Base-by-base conservation (phyloP, 2,329 filamentous ascomycete genomes). In the Talaromyces sp. region DNA sequence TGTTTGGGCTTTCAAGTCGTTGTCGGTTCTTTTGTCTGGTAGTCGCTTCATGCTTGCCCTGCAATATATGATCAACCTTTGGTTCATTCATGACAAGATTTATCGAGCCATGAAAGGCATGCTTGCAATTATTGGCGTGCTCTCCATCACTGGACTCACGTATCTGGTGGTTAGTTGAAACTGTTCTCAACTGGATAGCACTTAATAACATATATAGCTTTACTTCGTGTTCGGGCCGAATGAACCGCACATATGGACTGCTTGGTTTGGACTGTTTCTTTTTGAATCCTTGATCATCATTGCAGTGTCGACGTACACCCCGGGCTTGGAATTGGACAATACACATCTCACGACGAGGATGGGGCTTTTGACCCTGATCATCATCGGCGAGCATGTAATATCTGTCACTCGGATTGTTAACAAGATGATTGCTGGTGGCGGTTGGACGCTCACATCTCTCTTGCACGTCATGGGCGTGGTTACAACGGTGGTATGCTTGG, bases 331-430 rank as follows among this genome's bases (percentile, higher is more conserved):
- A 59, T 86, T 89, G 68, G 81, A 84, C 62, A 78, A 82, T 60
- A 88, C 85, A 0, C 85, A 88, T 69, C 71, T 89, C 59, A 85
- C 86, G 67, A 84, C 86, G 67, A 81, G 87, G 10, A 83, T 89
- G 80, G 83, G 81, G 13, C 77, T 88, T 2, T 76, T 89, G 60
- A 89, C 86, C 0, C 77, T 88, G 55, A 87, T 89, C 63, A 85
- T 89, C 60, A 81, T 89, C 62, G 86, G 87, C 15, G 86, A 89
- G 67, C 85, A 85, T 57, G 83, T 87, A 17, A 86, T 88, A 44
- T 81, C 84, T n/a, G 76, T 88, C 30, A 82, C 81, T 27, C 81
- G 82, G 30, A 75, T 78, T 68, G 81, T 81, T 39, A 83, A 88
- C 19, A 82, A 81, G 47, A 81, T 78, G 62, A 73, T 77, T 25